Conservation (phyloP, 352 stramenopile species). For the Hyaloperonospora arabidopsidis region DNA sequence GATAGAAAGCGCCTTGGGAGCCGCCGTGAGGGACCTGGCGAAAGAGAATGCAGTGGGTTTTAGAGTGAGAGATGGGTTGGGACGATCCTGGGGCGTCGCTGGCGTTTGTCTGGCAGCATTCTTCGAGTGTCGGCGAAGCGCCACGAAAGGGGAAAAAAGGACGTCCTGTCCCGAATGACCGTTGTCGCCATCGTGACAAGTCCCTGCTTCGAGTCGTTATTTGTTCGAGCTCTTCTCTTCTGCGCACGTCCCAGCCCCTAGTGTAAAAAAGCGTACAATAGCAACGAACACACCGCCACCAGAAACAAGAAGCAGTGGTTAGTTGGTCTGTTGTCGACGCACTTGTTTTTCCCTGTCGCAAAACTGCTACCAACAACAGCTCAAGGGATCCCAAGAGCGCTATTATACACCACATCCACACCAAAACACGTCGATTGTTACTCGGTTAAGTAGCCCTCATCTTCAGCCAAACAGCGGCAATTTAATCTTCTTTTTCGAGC, state of each 20-base stretch:
- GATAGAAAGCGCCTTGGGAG: conserved; percentile 27
- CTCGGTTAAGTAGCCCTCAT: conserved; percentile 11
- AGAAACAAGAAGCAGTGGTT: background rate
- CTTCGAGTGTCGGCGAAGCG: conserved; percentile 13
- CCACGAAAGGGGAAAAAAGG: conserved; percentile 12
- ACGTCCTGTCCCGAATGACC: conserved; percentile 21
- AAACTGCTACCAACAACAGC: too few species aligned
- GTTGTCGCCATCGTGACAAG: conserved; percentile 22
- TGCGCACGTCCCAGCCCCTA: conserved; percentile 20
- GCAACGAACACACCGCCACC: conserved; percentile 3
- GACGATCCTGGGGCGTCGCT: conserved; percentile 13
- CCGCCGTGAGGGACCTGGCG: conserved; percentile 17
- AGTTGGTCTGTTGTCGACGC: too few species aligned
- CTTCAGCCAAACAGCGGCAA: background rate
- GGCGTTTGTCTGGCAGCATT: conserved; percentile 20
- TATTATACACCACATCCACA: background rate
- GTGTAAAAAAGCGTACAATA: conserved; percentile 1
- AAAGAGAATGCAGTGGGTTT: conserved; percentile 6
- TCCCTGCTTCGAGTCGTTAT: conserved; percentile 5
- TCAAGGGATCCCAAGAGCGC: too few species aligned
- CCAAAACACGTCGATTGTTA: background rate
- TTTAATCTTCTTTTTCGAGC: conserved; percentile 48
- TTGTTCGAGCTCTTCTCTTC: conserved; percentile 23
- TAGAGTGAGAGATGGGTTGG: conserved; percentile 13
- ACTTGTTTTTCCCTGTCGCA: too few species aligned